A percentile compares a stretch with the other conserved stretches of the same genome.
phyloP scores from a whole-genome alignment of 2,329 filamentous ascomycete genomes.

The Colletotrichum sp. region DNA sequence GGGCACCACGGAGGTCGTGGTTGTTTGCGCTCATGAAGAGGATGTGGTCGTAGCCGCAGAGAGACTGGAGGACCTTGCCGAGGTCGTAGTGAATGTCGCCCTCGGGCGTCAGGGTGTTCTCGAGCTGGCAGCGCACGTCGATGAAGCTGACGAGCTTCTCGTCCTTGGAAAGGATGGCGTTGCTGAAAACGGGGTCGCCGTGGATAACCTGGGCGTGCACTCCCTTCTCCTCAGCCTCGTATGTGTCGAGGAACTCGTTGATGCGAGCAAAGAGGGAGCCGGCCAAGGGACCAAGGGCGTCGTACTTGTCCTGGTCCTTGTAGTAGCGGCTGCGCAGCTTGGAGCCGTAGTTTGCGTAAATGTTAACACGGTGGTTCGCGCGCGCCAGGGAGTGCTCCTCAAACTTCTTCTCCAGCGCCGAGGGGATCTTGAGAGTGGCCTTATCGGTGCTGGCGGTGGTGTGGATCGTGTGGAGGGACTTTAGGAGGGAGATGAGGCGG shows the following conservation, averaged over 20 bases:
- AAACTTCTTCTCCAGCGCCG: slow-evolving; percentile 26
- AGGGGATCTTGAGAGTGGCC: slow-evolving; percentile 25
- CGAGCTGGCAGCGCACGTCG: slow-evolving; percentile 33
- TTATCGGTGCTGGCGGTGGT: slow-evolving; percentile 22
- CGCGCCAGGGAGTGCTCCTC: slow-evolving; percentile 24
- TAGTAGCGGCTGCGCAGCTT: slow-evolving; percentile 28
- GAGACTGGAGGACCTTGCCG: slow-evolving; percentile 33
- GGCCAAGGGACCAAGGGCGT: slow-evolving; percentile 27
- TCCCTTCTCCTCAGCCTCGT: slow-evolving; percentile 32
- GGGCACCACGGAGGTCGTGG: slow-evolving; percentile 18
- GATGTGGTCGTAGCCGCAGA: slow-evolving; percentile 34
- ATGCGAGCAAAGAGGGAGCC: slow-evolving; percentile 27
- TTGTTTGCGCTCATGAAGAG: slow-evolving; percentile 28
- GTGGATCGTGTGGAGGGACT: slow-evolving; percentile 28
- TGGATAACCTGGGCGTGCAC: slow-evolving; percentile 30
- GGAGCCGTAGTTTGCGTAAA: slow-evolving; percentile 29
- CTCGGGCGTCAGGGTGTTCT: slow-evolving; percentile 28
- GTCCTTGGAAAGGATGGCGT: slow-evolving; percentile 31
- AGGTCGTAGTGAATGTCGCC: slow-evolving; percentile 35
- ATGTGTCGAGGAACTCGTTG: slow-evolving; percentile 31
- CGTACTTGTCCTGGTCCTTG: slow-evolving; percentile 25
- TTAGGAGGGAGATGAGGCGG: slow-evolving; percentile 28
- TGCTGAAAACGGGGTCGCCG: slow-evolving; percentile 35
- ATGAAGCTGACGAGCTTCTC: slow-evolving; percentile 31
- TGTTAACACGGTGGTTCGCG: slow-evolving; percentile 27